phyloP scores from a whole-genome alignment of 345 rosid genomes.

The Murraya koenigii region DNA sequence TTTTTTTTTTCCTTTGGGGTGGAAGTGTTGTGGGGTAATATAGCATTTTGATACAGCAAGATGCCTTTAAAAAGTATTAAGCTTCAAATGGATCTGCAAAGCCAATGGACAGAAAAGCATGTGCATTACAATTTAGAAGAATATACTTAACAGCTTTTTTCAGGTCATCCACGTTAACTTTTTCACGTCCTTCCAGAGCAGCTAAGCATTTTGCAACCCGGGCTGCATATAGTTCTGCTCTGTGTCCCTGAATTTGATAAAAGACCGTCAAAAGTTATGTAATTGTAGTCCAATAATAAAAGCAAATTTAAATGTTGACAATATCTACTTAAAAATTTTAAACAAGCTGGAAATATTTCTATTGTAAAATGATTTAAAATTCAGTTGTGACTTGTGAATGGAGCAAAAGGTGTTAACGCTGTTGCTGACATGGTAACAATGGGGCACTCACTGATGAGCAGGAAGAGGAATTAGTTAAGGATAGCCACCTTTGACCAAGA shows the following conservation, averaged over 20 bases:
- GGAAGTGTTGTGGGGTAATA: background rate
- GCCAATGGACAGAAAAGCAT: background rate
- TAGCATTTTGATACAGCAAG: background rate
- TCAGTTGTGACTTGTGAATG: too few relatives aligned
- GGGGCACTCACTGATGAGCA: too few relatives aligned
- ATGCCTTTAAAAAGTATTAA: background rate
- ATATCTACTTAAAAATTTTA: background rate
- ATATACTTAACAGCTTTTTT: slow-evolving; percentile 85
- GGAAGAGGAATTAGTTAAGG: too few relatives aligned
- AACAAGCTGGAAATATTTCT: background rate
- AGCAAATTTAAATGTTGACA: background rate
- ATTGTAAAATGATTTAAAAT: background rate
- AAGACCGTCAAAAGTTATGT: background rate
- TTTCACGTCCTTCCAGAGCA: slow-evolving; percentile 92
- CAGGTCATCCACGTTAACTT: slow-evolving; percentile 88
- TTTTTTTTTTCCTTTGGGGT: too few relatives aligned
- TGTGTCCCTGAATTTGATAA: slow-evolving; percentile 66
- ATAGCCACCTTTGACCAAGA: too few relatives aligned
- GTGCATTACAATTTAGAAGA: slow-evolving; percentile 19
- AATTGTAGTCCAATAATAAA: background rate
- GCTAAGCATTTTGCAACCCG: slow-evolving; percentile 95
- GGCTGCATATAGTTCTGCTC: slow-evolving; percentile 93
- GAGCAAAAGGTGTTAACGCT: too few relatives aligned
- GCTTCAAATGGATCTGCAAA: slow-evolving; percentile 2
- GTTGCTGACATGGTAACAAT: too few relatives aligned